Conservation (phyloP, 129 eudicot species). For the Escallonia herrerae region DNA sequence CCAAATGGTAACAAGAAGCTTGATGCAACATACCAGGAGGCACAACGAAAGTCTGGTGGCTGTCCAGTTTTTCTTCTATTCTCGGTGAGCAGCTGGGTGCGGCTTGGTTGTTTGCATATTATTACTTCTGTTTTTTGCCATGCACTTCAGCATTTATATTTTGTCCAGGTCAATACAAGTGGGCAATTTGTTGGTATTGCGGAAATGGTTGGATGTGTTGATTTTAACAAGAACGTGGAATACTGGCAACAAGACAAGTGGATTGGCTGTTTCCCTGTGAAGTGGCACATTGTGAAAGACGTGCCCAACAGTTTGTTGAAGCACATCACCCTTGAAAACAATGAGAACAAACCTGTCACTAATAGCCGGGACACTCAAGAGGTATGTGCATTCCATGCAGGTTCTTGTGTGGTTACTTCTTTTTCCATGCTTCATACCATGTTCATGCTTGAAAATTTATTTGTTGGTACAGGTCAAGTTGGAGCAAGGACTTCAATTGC, state of each 20-base stretch:
- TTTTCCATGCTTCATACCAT: neutral
- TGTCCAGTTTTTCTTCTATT: slow-evolving; percentile 40
- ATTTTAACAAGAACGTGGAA: slow-evolving; percentile 64
- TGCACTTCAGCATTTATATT: neutral
- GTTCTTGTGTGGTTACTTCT: too few species aligned
- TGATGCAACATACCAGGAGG: slow-evolving; percentile 32
- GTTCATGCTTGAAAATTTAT: neutral
- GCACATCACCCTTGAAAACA: slow-evolving; percentile 74
- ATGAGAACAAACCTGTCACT: slow-evolving; percentile 83
- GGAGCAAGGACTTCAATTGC: slow-evolving; percentile 66
- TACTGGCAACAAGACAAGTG: slow-evolving; percentile 93
- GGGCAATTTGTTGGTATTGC: slow-evolving; percentile 88
- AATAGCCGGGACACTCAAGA: slow-evolving; percentile 91
- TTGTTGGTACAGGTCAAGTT: slow-evolving; percentile 46
- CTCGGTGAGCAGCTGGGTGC: slow-evolving; percentile 21
- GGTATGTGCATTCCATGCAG: slow-evolving; percentile 18
- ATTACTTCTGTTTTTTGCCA: neutral
- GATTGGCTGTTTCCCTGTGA: slow-evolving; percentile 83
- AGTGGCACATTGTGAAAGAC: slow-evolving; percentile 94
- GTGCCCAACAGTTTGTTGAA: slow-evolving; percentile 72
- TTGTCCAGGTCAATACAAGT: slow-evolving; percentile 57
- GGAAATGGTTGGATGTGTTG: slow-evolving; percentile 79
- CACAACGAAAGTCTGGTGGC: slow-evolving; percentile 23
- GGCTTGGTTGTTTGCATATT: neutral
- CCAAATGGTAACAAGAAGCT: slow-evolving; percentile 50